Base-by-base conservation (phyloP, 1,284 basidiomycete species). In the Naganishia sp. region DNA sequence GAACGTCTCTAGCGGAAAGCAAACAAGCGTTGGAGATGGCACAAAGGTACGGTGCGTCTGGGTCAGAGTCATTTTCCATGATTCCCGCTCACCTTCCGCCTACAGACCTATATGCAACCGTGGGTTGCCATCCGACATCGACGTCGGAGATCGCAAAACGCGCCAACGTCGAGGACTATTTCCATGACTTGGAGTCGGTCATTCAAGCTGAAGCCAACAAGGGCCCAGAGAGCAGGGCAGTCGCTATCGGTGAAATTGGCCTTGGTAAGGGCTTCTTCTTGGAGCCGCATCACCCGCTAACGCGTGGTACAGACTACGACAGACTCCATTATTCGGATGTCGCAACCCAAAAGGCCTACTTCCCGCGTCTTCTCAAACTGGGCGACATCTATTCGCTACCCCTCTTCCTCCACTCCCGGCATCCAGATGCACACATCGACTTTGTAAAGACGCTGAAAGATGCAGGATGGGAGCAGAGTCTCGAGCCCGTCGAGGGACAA, bases 101-200 rank as follows among this genome's bases (percentile, higher is more conserved):
- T 11, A 6, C 69, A 88, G 88, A 82, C 7, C 78, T 92, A 21
- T 90, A 88, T 74, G 85, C 87, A 9, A 94, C 92, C 0, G 86
- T 88, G 1, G 92, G 92, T 21, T 90, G 89, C 70, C 92, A 95
- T 78, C 92, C 92, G 0, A 94, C 91, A 7, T 87, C 90, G n/a
- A 86, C 89, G 0, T 78, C 74, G 5, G 89, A 94, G 75, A 89
- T 94, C 70, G 87, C 89, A 44, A 78, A 82, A 55, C 83, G 85
- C 74, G 78, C 79, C 1, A 84, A 80, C 7, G 84, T 85, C 1
- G 83, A 84, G 0, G 87, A 81, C 2, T 94, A 93, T 74, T 77
- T 93, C 7, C 69, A 79, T 15, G 85, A 83, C 13, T 79, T 92
- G 23, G 86, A 87, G 68, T 74, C 81, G 15, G 72, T 90, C 1